Evolutionary conservation across 164 flowering plant species (phyloP).

Genomic region (Tetrastigma voinierianum): DNA sequence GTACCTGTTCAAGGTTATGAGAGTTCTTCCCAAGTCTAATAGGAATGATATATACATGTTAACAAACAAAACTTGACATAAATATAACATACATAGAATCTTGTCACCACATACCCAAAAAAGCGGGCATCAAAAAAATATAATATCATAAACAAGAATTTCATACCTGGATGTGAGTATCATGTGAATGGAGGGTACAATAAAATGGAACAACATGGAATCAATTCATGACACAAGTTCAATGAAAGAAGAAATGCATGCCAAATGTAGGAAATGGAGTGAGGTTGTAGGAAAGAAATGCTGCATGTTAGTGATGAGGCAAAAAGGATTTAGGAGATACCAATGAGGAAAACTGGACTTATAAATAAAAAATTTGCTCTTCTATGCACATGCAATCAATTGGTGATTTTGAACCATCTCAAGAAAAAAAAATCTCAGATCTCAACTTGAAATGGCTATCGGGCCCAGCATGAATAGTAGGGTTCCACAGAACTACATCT

Average conservation of each 20-base stretch:
- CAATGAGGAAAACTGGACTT: not conserved
- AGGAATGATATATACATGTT: not conserved
- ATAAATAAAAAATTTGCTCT: not conserved
- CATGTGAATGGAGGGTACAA: too few relatives aligned
- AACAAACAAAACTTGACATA: not conserved
- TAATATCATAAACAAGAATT: too few relatives aligned
- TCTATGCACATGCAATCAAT: not conserved
- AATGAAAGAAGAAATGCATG: too few relatives aligned
- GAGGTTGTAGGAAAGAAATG: too few relatives aligned
- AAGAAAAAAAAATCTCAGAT: not conserved
- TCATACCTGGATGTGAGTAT: too few relatives aligned
- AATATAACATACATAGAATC: not conserved
- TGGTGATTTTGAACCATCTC: not conserved
- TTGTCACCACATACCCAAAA: not conserved
- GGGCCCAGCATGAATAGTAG: not conserved
- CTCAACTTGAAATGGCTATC: too few relatives aligned
- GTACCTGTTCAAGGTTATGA: constrained; percentile 48
- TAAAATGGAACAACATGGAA: too few relatives aligned
- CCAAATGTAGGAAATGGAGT: too few relatives aligned
- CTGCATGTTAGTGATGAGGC: not conserved
- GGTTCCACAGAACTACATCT: constrained; percentile 1
- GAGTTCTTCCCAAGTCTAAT: not conserved
- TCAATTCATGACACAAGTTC: too few relatives aligned
- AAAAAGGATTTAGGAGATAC: constrained; percentile 2
- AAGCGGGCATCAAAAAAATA: not conserved